Base-by-base conservation (phyloP, 495 filamentous ascomycete species). In the Ascobolus immersus region DNA sequence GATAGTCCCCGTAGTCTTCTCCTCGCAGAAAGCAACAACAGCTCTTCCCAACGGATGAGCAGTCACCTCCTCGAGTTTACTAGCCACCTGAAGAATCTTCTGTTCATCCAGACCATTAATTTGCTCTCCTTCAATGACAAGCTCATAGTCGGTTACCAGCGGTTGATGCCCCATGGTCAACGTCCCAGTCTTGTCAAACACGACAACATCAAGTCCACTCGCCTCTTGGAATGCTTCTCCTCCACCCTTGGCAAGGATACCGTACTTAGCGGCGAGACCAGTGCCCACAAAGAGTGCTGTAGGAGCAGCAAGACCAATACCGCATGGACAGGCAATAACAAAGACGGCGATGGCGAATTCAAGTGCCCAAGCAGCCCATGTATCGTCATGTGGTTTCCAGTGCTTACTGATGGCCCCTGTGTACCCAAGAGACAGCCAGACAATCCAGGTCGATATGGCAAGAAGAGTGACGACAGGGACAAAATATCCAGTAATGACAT, bases 101-200 rank as follows among this genome's bases (percentile, higher is more conserved):
- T 32, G n/a, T 9, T 27, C 29, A 15, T 32, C 29, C 17, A 4
- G 29, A 27, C 57, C 35, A 17, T 48, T 35, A 17, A 55, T 23
- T 4, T 55, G 31, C 8, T 53, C 46, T 3, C 51, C 39, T 11
- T 58, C 52, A 4, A 54, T 55, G 28, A 70, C 50, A 14, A 70
- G 41, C 41, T 71, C 57, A 35, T 72, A 64, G 28, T 89, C 73
- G 0, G 78, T 76, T 17, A 94, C 71, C 6, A 54, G 70, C 0
- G 82, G 68, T 34, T 80, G 72, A 21, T 76, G 78, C 22, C 84
- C 84, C 43, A 77, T 57, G 0, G 84, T 94, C 31, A 94, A 55
- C 1, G 84, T 94, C 0, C 84, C 84, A 0, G 84, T 94, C 57
- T 94, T 94, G 57, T 94, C 84, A 44, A 94, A 93, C 10, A 93